A percentile compares a stretch with the other conserved stretches of the same genome.
Evolutionary conservation across 2,329 filamentous ascomycete genomes (phyloP).

Genomic region (Apiospora aurea): DNA sequence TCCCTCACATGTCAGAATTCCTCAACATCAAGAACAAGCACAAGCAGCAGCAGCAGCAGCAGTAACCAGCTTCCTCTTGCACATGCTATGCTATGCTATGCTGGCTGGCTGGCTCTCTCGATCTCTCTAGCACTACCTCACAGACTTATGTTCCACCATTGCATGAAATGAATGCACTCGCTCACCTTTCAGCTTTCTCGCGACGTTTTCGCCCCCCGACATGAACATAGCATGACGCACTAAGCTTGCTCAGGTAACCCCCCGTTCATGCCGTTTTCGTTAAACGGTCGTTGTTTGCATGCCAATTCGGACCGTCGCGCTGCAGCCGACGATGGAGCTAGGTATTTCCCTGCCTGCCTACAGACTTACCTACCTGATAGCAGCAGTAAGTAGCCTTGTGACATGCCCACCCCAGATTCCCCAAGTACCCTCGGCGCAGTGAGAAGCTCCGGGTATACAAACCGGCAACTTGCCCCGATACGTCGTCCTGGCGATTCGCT

Average conservation of each 20-base stretch:
- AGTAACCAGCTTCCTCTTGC: not conserved
- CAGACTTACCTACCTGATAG: not conserved
- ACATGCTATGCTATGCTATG: constrained; percentile 6
- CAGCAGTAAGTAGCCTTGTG: constrained; percentile 13
- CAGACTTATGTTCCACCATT: not conserved
- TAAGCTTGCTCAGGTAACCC: not conserved
- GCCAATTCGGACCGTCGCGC: constrained; percentile 17
- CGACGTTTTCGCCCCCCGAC: not conserved
- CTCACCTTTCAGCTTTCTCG: not conserved
- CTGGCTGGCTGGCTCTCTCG: too few species aligned
- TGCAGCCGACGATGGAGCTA: constrained; percentile 1
- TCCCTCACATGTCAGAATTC: constrained; percentile 16
- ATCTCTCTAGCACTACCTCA: too few species aligned
- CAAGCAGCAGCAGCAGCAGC: not conserved
- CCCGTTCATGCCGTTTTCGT: constrained; percentile 6
- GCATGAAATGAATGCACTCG: not conserved
- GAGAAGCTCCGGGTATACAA: constrained; percentile 1
- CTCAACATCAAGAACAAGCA: not conserved
- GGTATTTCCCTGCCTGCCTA: not conserved
- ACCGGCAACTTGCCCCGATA: not conserved
- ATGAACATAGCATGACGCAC: not conserved
- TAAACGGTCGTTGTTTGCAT: not conserved
- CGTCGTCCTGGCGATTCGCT: not conserved
- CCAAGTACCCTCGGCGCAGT: not conserved
- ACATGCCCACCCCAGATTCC: constrained; percentile 12